Evolutionary conservation across 495 filamentous ascomycete genomes (phyloP).

Genomic region (Neurospora sp.): DNA sequence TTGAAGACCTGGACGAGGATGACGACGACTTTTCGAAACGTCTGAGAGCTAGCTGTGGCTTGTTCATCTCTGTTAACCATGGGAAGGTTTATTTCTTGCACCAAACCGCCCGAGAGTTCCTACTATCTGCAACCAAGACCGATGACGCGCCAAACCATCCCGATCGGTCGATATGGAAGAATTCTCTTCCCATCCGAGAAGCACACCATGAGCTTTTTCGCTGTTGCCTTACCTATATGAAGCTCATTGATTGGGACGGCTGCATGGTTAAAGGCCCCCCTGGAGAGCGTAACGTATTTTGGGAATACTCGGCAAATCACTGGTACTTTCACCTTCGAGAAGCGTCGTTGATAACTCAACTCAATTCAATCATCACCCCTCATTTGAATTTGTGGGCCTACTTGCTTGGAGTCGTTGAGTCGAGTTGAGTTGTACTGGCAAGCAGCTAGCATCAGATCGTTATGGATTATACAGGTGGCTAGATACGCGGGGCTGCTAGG

Average conservation of each 20-base stretch:
- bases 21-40: conserved; percentile 4
- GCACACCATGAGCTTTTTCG: neutral
- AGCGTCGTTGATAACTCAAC: no score
- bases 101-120: conserved; percentile 22
- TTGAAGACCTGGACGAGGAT: conserved; percentile 10
- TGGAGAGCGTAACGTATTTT: no score
- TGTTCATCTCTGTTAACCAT: conserved; percentile 12
- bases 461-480: no score
- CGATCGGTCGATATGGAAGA: neutral
- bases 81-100: conserved; percentile 20
- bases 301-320: no score
- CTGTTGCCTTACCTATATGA: neutral
- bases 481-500: no score
- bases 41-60: conserved; percentile 13
- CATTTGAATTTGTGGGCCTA: no score
- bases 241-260: neutral
- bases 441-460: no score
- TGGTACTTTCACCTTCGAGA: no score
- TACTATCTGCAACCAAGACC: neutral
- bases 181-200: neutral
- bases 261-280: neutral
- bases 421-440: no score
- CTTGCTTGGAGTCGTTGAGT: no score
- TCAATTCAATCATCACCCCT: no score
- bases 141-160: neutral